These are phyloP conservation scores for Podaxis mareebaensis DNA, from an alignment of 768 basidiomycete species.

Conservation along the genomic window DNA sequence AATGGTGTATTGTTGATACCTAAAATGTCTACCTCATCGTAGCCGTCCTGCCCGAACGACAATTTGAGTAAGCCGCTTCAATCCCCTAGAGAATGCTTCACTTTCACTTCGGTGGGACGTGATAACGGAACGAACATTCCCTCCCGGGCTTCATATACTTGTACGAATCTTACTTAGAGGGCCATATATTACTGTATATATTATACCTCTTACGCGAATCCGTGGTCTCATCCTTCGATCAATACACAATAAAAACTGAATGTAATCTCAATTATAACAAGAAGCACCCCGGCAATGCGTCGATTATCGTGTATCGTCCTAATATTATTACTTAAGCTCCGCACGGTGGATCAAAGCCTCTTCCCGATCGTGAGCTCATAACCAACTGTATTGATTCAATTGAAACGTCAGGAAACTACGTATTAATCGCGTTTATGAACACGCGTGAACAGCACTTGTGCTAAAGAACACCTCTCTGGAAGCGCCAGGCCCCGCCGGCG, in stretches of 20 bases:
- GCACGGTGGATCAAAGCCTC: neutral
- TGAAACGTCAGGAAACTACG: neutral
- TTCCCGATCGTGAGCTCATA: neutral
- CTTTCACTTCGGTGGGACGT: neutral
- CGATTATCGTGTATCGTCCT: neutral
- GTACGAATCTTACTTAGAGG: neutral
- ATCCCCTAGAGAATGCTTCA: no score
- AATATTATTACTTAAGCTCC: neutral
- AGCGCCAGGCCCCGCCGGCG: slow-evolving; percentile 2
- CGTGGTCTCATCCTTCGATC: neutral
- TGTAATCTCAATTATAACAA: neutral
- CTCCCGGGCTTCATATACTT: neutral
- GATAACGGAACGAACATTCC: neutral
- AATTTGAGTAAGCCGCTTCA: no score
- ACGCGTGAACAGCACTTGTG: neutral
- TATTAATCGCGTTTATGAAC: neutral
- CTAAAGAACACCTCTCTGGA: neutral
- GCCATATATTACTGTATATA: neutral
- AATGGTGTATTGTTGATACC: no score
- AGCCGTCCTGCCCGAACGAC: no score
- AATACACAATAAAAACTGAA: neutral
- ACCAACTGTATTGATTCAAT: neutral
- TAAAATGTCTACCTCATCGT: no score
- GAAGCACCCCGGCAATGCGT: neutral
- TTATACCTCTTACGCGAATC: neutral